phyloP scores from a whole-genome alignment of 768 basidiomycete species.

The Suillus brevipes region DNA sequence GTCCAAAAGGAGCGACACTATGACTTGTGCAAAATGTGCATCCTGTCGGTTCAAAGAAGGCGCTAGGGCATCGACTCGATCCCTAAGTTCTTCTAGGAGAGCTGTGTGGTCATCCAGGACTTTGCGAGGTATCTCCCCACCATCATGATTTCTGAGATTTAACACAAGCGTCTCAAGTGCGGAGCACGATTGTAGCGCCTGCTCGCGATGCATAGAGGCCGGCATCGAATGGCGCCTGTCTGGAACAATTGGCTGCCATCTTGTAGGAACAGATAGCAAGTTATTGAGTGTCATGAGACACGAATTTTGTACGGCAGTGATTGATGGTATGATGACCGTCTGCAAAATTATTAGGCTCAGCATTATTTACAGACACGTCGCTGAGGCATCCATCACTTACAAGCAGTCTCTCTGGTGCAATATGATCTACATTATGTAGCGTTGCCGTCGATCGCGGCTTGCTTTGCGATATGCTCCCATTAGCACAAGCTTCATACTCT shows the following conservation, averaged over 20 bases:
- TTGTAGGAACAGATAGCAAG: slow-evolving; percentile 53
- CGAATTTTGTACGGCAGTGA: slow-evolving; percentile 69
- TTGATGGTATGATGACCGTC: slow-evolving; percentile 70
- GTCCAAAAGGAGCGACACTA: slow-evolving; percentile 69
- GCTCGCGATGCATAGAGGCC: slow-evolving; percentile 27
- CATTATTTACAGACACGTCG: not conserved
- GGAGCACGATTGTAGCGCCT: slow-evolving; percentile 34
- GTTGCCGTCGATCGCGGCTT: not conserved
- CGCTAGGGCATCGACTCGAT: slow-evolving; percentile 51
- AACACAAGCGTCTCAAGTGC: slow-evolving; percentile 63
- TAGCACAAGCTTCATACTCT: slow-evolving; percentile 15
- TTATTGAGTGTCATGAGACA: slow-evolving; percentile 74
- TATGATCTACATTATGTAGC: not conserved
- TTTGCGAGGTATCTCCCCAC: slow-evolving; percentile 41
- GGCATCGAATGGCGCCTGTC: slow-evolving; percentile 18
- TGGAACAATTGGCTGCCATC: slow-evolving; percentile 5
- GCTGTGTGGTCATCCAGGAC: slow-evolving; percentile 44
- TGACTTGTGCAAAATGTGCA: slow-evolving; percentile 61
- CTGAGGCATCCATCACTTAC: not conserved
- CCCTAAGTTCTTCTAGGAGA: slow-evolving; percentile 59
- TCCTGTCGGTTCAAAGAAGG: slow-evolving; percentile 48
- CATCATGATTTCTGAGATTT: slow-evolving; percentile 56
- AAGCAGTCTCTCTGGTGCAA: not conserved
- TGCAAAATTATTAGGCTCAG: slow-evolving; percentile 23
- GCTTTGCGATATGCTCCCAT: slow-evolving; percentile 2